A percentile compares a stretch with the other conserved stretches of the same genome.
Evolutionary conservation across 768 basidiomycete genomes (phyloP).

Genomic region (Lanmaoa pseudosensibilis): DNA sequence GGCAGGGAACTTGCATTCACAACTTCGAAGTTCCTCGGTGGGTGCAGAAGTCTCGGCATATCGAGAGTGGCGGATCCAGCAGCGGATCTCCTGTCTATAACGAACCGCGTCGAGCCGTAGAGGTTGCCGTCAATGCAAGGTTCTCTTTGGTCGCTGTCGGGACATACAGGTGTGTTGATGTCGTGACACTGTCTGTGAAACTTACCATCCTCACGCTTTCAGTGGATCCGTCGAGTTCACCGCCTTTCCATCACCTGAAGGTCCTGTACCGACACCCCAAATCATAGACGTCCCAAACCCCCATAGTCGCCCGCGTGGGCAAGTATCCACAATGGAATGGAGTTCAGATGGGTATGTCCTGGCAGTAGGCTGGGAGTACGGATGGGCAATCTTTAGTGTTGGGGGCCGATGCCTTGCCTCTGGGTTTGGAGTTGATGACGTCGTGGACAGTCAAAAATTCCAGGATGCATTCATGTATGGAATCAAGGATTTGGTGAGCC

Average conservation of each 20-base stretch:
- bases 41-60: constrained; percentile 71
- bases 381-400: constrained; percentile 90
- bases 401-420: constrained; percentile 85
- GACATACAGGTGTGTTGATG: constrained; percentile 53
- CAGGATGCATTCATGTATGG: constrained; percentile 89
- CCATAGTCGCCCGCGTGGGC: constrained; percentile 57
- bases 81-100: constrained; percentile 44
- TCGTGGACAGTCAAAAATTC: constrained; percentile 56
- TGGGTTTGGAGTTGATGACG: constrained; percentile 68
- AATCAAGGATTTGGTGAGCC: constrained; percentile 64
- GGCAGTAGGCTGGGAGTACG: constrained; percentile 86
- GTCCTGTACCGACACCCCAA: constrained; percentile 59
- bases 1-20: constrained; percentile 82
- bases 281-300: constrained; percentile 61
- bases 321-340: constrained; percentile 78
- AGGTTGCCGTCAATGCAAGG: constrained; percentile 68
- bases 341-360: constrained; percentile 94
- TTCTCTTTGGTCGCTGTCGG: constrained; percentile 86
- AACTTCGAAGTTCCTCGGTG: constrained; percentile 71
- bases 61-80: constrained; percentile 47
- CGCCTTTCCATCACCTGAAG: constrained; percentile 64
- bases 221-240: constrained; percentile 71
- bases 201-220: background rate
- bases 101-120: constrained; percentile 65
- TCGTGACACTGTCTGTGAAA: background rate